Base-by-base conservation (phyloP, 2,329 filamentous ascomycete genomes). In the Arthrinium phaeospermum region DNA sequence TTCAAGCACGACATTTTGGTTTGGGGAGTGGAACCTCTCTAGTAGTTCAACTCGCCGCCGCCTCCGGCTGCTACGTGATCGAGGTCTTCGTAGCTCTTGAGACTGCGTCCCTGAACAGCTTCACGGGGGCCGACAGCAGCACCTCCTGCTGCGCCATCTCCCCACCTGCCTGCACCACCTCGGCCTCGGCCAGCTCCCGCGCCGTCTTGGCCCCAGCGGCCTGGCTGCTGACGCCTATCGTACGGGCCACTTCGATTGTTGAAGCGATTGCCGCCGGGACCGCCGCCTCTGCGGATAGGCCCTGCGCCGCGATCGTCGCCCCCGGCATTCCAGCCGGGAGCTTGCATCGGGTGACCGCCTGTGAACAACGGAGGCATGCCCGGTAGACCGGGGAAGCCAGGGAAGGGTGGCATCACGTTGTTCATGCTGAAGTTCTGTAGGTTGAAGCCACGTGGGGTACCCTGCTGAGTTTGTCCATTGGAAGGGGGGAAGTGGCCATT, bases 51-150 rank as follows among this genome's bases (percentile, higher is more conserved):
- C 84, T 98, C 96, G 41, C 94, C 93, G 53, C 92, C 91, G 53
- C 92, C 94, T 47, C 89, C 87, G 19, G 91, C 90, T 49, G 91
- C 91, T 72, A 93, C 92, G 67, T 97, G 96, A 84, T 99, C 96
- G 34, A 99, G 86, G 80, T 99, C 96, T 82, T 99, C 97, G 80
- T 99, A 99, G 82, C 94, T 98, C 88, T 97, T 98, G 75, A 99
- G 85, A 74, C 94, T 98, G 72, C 96, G 91, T 6, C 96, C 96
- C 76, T 97, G 94, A 0, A 97, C 95, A 14, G 96, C 96, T 83
- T 98, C 95, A 27, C 94, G 90, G 27, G 96, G 96, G 0, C 95
- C 95, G 73, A 95, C 92, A 2, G 93, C 91, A 46, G 92, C 91
- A 34, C 90, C 92, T 51, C 93, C 92, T 68, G 94, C 93, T 3